Evolutionary conservation across 208 protist genomes (phyloP), one percentile per base, ranked within the genome.

Genomic region (Trypanosoma mega): DNA sequence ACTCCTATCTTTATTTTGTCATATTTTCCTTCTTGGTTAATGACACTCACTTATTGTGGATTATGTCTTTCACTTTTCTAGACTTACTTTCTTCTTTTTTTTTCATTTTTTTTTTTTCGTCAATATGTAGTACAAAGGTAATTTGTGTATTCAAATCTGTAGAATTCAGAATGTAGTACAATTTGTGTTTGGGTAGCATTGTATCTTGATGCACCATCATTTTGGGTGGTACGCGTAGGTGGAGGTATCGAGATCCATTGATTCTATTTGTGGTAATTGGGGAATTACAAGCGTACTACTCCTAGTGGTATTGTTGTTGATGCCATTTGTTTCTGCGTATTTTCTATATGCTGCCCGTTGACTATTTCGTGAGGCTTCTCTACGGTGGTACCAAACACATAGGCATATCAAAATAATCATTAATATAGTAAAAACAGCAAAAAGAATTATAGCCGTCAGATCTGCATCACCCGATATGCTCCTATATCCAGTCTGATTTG

Each of bases 11-110:
- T n/a, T n/a, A n/a, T n/a, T n/a, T n/a, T n/a, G n/a, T n/a, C n/a
- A n/a, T n/a, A n/a, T n/a, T n/a, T n/a, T n/a, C n/a, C n/a, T n/a
- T n/a, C n/a, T n/a, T n/a, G n/a, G n/a, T n/a, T n/a, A n/a, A n/a
- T n/a, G n/a, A n/a, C n/a, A n/a, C n/a, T n/a, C n/a, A n/a, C n/a
- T n/a, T n/a, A n/a, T n/a, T n/a, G n/a, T n/a, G n/a, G n/a, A n/a
- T n/a, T n/a, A n/a, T n/a, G n/a, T n/a, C n/a, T n/a, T n/a, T n/a
- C n/a, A n/a, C n/a, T n/a, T n/a, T 20, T 58, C 36, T 33, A 65
- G 9, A 60, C 2, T 34, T 36, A 50, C n/a, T 23, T 49, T 60
- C 50, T 21, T 18, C 37, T 60, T 68, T 58, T 68, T 63, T 20
- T 68, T 50, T 44, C 26, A 30, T 45, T 44, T 1, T 50, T 36